Evolutionary conservation across 345 rosid species (phyloP), one percentile per base, ranked within the genome.

Genomic region (Tarenaya hassleriana): DNA sequence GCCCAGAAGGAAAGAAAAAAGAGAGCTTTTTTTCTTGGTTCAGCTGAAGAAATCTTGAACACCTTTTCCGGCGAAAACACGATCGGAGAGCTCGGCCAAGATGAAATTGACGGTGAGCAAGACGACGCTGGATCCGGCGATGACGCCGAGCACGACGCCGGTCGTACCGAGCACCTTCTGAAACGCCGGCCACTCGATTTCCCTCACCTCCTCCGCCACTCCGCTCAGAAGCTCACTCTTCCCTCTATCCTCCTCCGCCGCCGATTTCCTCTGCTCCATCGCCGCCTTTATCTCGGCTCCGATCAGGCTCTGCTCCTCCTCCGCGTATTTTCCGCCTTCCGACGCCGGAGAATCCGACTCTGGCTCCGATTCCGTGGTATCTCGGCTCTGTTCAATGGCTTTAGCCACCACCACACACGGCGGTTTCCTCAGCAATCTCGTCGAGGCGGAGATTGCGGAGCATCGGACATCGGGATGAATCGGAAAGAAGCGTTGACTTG

Each of bases 121-220:
- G 41, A 81, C 90, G 49, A 88, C 75, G 11, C 95, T 88, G 0
- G 98, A 92, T n/a, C 95, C 98, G 5, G 86, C 88, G 19, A 92
- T 88, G 0, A 92, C 88, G 2, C 90, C 98, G 12, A 92, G 76
- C 56, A 87, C 98, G 3, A 87, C 90, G 3, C 96, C 84, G 2
- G 98, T 92, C 0, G 77, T 84, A 3, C 95, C 95, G 56, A 92
- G 24, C 1, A 87, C 95, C 68, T 81, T 84, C 34, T 81, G 90
- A 64, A 92, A 84, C 41, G 75, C 77, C 1, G 94, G 98, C 98
- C 98, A 87, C 66, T 92, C 98, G 10, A 87, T 92, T 78, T 87
- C 86, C 57, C 57, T 66, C 10, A 84, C 71, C 79, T 92, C 98
- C 68, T 79, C 96, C 38, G 61, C 84, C 6, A 92, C 98, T 16